phyloP scores from a whole-genome alignment of 78 protist genomes.

The Dictyostelium brefeldianum region DNA sequence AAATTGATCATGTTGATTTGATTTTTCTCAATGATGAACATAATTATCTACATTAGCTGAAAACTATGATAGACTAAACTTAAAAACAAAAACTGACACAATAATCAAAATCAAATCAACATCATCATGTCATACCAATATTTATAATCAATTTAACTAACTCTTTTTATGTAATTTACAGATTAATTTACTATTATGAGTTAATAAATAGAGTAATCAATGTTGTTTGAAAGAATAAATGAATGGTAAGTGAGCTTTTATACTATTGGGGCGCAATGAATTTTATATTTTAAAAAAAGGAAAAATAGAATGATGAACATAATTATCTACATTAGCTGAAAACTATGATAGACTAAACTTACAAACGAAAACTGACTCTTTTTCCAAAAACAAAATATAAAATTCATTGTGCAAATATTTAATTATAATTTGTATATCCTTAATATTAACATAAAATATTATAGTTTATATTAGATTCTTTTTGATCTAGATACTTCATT shows the following conservation, averaged over 20 bases:
- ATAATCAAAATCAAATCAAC: neutral
- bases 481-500: neutral
- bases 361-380: neutral
- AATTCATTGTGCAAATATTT: neutral
- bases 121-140: no score
- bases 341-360: neutral
- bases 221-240: no score
- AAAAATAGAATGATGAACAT: neutral
- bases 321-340: slow-evolving; percentile 43
- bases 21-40: neutral
- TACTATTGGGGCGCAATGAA: no score
- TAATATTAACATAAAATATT: neutral
- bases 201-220: no score
- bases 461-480: neutral
- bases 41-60: slow-evolving; percentile 21
- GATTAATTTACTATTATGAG: no score
- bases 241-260: no score
- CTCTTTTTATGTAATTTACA: no score
- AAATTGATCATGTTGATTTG: no score
- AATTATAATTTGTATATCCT: neutral
- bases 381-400: neutral
- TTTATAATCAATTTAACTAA: no score
- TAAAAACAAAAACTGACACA: neutral
- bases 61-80: neutral
- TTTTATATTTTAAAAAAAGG: neutral